Conservation (phyloP, 345 rosid species). For the Aquilaria yunnanensis region DNA sequence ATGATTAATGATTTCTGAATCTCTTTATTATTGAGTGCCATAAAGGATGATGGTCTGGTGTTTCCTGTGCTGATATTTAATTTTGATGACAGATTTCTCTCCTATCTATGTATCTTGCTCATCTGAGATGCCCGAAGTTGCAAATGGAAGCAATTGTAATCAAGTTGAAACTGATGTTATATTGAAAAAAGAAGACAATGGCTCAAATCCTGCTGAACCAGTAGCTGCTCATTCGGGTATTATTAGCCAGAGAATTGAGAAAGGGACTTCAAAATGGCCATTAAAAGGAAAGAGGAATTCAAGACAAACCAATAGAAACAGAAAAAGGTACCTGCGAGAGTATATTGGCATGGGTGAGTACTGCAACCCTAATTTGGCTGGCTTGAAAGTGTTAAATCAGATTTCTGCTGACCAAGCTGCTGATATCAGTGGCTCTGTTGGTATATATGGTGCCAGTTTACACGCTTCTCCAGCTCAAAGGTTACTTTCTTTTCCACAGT, state of each 20-base stretch:
- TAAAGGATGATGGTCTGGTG: too few species aligned
- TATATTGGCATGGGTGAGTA: conserved; percentile 30
- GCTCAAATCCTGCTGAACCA: background rate
- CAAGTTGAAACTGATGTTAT: conserved; percentile 19
- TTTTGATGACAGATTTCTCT: conserved; percentile 41
- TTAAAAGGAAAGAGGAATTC: conserved; percentile 91
- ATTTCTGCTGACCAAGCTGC: conserved; percentile 30
- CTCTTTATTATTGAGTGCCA: too few species aligned
- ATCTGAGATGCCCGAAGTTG: conserved; percentile 26
- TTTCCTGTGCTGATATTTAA: background rate
- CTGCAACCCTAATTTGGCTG: too few species aligned
- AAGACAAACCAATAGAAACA: conserved; percentile 61
- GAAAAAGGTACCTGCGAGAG: conserved; percentile 49
- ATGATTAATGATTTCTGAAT: too few species aligned
- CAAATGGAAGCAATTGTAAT: too few species aligned
- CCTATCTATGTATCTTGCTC: conserved; percentile 27
- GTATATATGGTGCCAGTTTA: conserved; percentile 10
- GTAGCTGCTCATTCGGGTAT: conserved; percentile 22
- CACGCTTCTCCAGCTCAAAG: conserved; percentile 23
- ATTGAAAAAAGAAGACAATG: too few species aligned
- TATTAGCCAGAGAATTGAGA: conserved; percentile 51
- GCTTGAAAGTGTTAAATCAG: conserved; percentile 17
- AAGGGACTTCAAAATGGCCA: conserved; percentile 77
- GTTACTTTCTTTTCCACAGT: too few species aligned
- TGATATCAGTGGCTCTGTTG: conserved; percentile 9